phyloP scores from a whole-genome alignment of 495 filamentous ascomycete genomes.

The Penicillium canariense region DNA sequence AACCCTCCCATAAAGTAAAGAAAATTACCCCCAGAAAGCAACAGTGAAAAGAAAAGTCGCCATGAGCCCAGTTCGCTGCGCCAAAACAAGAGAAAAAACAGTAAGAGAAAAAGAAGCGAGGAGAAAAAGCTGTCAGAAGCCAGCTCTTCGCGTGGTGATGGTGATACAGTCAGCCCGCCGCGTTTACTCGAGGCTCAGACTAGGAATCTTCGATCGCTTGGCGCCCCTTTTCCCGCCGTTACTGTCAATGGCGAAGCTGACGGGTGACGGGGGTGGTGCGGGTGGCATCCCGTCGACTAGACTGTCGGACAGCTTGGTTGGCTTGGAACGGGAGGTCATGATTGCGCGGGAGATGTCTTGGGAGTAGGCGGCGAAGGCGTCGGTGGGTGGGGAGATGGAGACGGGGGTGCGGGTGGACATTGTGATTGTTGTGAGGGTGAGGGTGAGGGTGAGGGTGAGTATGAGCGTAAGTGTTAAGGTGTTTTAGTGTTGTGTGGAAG shows the following conservation, averaged over 20 bases:
- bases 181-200: conserved; percentile 23
- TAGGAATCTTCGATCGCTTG: conserved; percentile 20
- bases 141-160: too few relatives aligned
- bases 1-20: not conserved
- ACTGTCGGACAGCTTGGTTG: conserved; percentile 25
- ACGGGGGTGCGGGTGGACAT: conserved; percentile 15
- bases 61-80: too few relatives aligned
- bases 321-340: conserved; percentile 29
- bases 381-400: conserved; percentile 24
- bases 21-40: not conserved
- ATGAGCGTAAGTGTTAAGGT: too few relatives aligned
- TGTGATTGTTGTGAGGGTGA: too few relatives aligned
- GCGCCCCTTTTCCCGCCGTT: conserved; percentile 13
- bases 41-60: not conserved
- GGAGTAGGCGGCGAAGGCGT: conserved; percentile 31
- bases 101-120: not conserved
- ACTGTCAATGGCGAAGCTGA: conserved; percentile 32
- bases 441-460: too few relatives aligned
- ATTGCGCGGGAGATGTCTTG: conserved; percentile 46
- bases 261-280: conserved; percentile 48
- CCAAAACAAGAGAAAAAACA: not conserved
- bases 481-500: too few relatives aligned
- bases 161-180: too few relatives aligned
- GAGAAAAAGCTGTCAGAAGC: not conserved
- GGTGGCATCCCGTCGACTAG: conserved; percentile 41